phyloP scores from a whole-genome alignment of 2,329 filamentous ascomycete genomes.

The Rugonectria rugulosa region DNA sequence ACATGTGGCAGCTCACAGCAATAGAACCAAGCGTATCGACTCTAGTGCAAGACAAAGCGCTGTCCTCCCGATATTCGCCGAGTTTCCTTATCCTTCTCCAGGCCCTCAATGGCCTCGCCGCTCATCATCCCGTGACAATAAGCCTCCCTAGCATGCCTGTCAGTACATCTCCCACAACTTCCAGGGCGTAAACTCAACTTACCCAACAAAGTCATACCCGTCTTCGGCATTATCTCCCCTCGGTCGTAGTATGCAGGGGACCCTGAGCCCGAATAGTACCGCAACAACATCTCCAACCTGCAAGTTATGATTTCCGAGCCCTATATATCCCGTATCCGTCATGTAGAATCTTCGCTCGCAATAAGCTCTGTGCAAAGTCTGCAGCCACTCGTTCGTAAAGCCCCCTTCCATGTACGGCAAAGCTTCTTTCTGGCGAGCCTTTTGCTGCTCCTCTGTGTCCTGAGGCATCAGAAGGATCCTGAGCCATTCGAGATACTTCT shows the following conservation, averaged over 20 bases:
- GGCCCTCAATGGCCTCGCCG: conserved; percentile 18
- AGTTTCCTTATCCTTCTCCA: not conserved
- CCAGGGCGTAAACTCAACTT: not conserved
- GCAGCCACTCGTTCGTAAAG: conserved; percentile 11
- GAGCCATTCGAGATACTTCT: conserved; percentile 21
- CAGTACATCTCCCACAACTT: not conserved
- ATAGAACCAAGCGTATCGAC: too few relatives aligned
- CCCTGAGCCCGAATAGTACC: conserved; percentile 19
- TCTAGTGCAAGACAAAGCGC: conserved; percentile 3
- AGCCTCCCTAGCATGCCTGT: conserved; percentile 20
- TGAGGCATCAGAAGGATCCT: conserved; percentile 9
- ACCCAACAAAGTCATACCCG: conserved; percentile 32
- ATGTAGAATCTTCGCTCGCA: conserved; percentile 27
- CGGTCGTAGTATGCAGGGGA: conserved; percentile 23
- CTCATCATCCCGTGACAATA: conserved; percentile 31
- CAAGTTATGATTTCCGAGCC: conserved; percentile 27
- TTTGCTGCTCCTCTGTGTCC: conserved; percentile 1
- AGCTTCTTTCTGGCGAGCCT: not conserved
- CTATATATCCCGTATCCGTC: conserved; percentile 27
- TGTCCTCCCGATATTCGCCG: not conserved
- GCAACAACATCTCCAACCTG: conserved; percentile 20
- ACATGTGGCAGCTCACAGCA: too few relatives aligned
- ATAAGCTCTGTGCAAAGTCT: conserved; percentile 13
- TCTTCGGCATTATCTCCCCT: conserved; percentile 6
- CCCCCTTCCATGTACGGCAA: conserved; percentile 8